phyloP scores from a whole-genome alignment of 148 eudicot genomes.

The Rheum nobile region DNA sequence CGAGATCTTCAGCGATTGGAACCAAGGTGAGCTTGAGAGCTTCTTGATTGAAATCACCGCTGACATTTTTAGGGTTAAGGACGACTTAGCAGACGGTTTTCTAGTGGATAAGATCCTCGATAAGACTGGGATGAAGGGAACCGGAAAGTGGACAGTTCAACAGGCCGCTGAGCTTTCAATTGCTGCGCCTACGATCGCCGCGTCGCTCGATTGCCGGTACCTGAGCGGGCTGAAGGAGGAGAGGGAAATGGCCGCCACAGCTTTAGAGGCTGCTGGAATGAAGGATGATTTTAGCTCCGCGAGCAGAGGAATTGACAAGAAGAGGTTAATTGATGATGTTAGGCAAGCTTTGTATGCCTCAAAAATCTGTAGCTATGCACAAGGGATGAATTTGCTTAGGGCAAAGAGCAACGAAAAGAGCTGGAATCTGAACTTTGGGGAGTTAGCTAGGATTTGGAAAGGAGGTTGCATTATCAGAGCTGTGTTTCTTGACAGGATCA shows the following conservation, averaged over 20 bases:
- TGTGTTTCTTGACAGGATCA: constrained; percentile 70
- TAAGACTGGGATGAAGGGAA: constrained; percentile 90
- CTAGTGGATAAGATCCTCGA: constrained; percentile 80
- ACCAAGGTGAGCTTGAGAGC: constrained; percentile 67
- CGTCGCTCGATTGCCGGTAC: constrained; percentile 65
- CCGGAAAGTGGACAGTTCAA: constrained; percentile 93
- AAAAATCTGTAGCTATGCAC: constrained; percentile 79
- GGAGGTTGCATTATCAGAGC: constrained; percentile 85
- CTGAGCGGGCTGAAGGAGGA: constrained; percentile 80
- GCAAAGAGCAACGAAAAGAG: constrained; percentile 63
- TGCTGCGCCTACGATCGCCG: constrained; percentile 76
- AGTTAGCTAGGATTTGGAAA: constrained; percentile 81
- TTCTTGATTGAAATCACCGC: constrained; percentile 74
- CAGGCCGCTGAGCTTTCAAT: constrained; percentile 84
- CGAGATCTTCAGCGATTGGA: constrained; percentile 65
- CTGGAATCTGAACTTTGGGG: constrained; percentile 74
- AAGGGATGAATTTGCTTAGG: constrained; percentile 76
- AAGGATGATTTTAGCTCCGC: constrained; percentile 41
- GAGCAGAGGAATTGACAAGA: constrained; percentile 47
- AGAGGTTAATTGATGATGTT: constrained; percentile 74
- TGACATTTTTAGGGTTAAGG: constrained; percentile 65
- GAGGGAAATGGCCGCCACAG: constrained; percentile 50
- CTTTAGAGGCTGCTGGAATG: constrained; percentile 46
- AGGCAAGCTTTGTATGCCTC: constrained; percentile 81
- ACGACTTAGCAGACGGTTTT: constrained; percentile 43